A percentile compares a stretch with the other conserved stretches of the same genome.
Conservation (phyloP, 75 land plant genomes). For the Cryptomeria japonica region DNA sequence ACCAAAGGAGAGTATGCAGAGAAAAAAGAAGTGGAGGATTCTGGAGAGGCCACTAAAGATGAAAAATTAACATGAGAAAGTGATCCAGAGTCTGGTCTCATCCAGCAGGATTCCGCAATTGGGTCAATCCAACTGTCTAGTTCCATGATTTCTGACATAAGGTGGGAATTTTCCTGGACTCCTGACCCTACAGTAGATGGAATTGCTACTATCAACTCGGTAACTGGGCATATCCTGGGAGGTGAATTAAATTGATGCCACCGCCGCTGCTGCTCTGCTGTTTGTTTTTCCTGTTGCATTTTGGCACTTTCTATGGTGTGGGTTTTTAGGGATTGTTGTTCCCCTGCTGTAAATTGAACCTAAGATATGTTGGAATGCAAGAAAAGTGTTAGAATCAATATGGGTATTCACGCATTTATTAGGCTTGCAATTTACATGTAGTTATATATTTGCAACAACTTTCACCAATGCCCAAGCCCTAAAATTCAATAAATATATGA, state of each 20-base stretch:
- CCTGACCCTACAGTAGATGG: neutral
- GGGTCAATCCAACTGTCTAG: neutral
- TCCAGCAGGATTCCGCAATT: neutral
- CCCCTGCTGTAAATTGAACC: neutral
- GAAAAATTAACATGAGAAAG: neutral
- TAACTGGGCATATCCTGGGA: neutral
- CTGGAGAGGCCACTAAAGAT: neutral
- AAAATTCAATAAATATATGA: neutral
- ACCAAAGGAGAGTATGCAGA: neutral
- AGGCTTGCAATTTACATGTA: neutral
- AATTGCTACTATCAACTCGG: neutral
- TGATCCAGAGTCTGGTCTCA: neutral
- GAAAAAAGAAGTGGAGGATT: neutral
- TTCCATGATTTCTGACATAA: constrained; percentile 5
- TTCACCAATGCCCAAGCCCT: neutral
- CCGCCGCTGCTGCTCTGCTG: neutral
- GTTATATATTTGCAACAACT: neutral
- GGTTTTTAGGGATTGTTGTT: neutral
- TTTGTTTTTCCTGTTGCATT: neutral
- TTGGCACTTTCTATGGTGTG: neutral
- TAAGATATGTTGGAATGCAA: neutral
- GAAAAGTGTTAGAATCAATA: neutral
- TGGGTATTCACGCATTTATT: neutral
- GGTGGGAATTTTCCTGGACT: neutral
- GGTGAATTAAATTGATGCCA: neutral